Conservation (phyloP, 352 stramenopile species). For the Blastocystis sp. region DNA sequence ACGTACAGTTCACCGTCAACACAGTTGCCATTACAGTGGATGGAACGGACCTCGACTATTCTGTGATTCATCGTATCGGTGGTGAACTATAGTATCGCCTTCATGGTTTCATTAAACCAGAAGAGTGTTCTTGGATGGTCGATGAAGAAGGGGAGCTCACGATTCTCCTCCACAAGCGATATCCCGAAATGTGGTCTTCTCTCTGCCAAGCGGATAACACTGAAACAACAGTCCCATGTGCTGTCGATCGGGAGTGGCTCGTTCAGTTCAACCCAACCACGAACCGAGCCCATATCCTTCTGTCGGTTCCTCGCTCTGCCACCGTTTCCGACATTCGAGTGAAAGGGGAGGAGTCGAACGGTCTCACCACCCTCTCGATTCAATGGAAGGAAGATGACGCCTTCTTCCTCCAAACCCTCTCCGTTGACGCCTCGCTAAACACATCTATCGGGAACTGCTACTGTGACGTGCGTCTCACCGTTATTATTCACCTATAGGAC, state of each 20-base stretch:
- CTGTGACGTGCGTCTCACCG: not conserved
- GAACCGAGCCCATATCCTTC: not conserved
- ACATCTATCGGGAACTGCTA: not conserved
- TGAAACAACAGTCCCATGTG: no score
- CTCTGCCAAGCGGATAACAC: not conserved
- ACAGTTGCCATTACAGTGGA: not conserved
- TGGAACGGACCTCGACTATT: not conserved
- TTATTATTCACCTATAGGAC: not conserved
- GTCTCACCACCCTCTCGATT: not conserved
- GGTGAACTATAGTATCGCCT: not conserved
- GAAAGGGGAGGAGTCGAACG: not conserved
- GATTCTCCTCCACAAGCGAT: not conserved
- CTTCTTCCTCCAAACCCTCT: not conserved
- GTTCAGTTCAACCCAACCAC: not conserved
- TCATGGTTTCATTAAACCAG: not conserved
- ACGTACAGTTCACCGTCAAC: not conserved
- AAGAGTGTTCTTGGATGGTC: not conserved
- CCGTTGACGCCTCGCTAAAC: not conserved
- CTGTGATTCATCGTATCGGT: not conserved
- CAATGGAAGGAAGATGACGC: not conserved
- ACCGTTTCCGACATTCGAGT: not conserved
- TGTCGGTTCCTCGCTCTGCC: not conserved
- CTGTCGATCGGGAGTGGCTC: not conserved
- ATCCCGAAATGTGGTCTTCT: not conserved
- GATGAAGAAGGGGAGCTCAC: slow-evolving; percentile 25